Evolutionary conservation across 2,329 filamentous ascomycete species (phyloP), one percentile per base, ranked within the genome.

Genomic region (Beauveria caledonica): DNA sequence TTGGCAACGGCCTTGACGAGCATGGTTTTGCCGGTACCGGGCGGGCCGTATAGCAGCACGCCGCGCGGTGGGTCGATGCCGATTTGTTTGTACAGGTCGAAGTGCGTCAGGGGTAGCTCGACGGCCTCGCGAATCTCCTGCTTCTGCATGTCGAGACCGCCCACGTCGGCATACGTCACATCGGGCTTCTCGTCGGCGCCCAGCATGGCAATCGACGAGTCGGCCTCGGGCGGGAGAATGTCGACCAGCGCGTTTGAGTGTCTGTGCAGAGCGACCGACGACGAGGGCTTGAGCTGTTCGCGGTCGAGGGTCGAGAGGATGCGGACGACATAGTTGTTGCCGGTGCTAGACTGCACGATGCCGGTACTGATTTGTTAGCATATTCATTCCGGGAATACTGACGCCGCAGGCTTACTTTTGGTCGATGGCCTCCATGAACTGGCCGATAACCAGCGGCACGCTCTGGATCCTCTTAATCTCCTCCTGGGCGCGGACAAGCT

Each of bases 381-480:
- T 45, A 58, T 54, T 23, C 33, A 13, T 36, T 11, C 29, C 33
- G 5, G 33, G 33, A 36, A 36, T 15, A 36, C 33, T 36, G 11
- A 50, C 56, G 53, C 27, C 17, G 62, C 42, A 25, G 55, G 62
- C 84, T 74, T 82, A 96, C 91, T 97, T 99, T 78, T 99, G 94
- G 75, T 99, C 94, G 72, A 99, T 99, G 60, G 94, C 94, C 78
- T 99, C 94, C 94, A 99, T 99, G 73, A 99, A 99, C 77, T 99
- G 94, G 63, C 94, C 94, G 73, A 99, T 99, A 64, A 99, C 94
- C 64, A 99, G 79, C 29, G 94, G 94, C 59, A 99, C 94, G 74
- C 92, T 97, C 79, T 99, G 94, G 74, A 99, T 99, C 66, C 94
- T 87, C 82, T 99, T 99, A 80, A 99, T 99, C 80, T 99, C 94